phyloP scores from a whole-genome alignment of 2,329 filamentous ascomycete species.

The Aspergillus alliaceus region DNA sequence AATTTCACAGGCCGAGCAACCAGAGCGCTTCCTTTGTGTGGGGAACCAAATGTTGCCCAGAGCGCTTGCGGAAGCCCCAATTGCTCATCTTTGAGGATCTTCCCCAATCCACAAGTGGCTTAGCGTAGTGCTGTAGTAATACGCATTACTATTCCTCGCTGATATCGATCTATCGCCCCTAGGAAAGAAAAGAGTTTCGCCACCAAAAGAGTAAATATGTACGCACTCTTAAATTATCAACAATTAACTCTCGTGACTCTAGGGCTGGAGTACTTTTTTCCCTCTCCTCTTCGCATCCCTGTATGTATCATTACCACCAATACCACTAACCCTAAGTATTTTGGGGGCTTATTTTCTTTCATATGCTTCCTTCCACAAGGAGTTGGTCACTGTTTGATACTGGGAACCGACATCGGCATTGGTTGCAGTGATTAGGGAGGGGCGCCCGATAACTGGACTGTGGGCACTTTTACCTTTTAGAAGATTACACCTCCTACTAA shows the following conservation, averaged over 20 bases:
- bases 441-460: not conserved
- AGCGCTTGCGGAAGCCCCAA: constrained; percentile 17
- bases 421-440: not conserved
- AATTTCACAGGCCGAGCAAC: constrained; percentile 23
- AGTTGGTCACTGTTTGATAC: not conserved
- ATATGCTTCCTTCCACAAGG: not conserved
- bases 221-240: not conserved
- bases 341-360: not conserved
- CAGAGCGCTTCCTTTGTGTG: constrained; percentile 16
- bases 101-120: constrained; percentile 11
- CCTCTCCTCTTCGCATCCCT: no score
- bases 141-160: constrained; percentile 10
- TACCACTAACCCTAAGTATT: not conserved
- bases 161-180: not conserved
- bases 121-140: constrained; percentile 11
- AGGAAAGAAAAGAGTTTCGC: not conserved
- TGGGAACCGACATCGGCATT: constrained; percentile 17
- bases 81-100: constrained; percentile 16
- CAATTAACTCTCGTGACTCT: not conserved
- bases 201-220: not conserved
- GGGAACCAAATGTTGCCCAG: constrained; percentile 19
- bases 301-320: not conserved
- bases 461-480: not conserved
- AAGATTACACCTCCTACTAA: not conserved
- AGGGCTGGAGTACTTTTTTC: not conserved